phyloP scores from a whole-genome alignment of 2,329 filamentous ascomycete genomes.

The Stagonosporopsis vannaccii region DNA sequence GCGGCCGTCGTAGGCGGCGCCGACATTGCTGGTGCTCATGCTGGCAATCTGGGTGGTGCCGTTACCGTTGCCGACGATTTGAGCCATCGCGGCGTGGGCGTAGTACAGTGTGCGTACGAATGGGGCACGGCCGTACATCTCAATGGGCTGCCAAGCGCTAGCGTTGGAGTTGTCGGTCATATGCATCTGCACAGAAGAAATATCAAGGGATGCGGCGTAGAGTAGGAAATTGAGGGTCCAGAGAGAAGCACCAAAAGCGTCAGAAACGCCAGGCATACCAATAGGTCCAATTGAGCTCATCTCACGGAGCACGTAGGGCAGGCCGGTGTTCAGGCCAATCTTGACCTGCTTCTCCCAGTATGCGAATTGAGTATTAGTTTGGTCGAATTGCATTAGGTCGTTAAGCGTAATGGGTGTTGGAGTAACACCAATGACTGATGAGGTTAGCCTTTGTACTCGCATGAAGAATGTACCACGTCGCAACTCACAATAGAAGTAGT shows the following conservation, averaged over 20 bases:
- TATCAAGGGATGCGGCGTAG: slow-evolving; percentile 57
- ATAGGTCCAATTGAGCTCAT: slow-evolving; percentile 61
- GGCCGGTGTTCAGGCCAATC: slow-evolving; percentile 51
- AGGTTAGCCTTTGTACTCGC: slow-evolving; percentile 22
- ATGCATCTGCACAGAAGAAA: slow-evolving; percentile 60
- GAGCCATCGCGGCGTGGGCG: slow-evolving; percentile 59
- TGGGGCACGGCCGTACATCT: slow-evolving; percentile 49
- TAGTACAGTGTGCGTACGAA: slow-evolving; percentile 61
- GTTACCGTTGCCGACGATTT: slow-evolving; percentile 57
- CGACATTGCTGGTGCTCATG: slow-evolving; percentile 40
- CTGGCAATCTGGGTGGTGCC: slow-evolving; percentile 55
- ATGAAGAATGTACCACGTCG: background rate
- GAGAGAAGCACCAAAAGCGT: slow-evolving; percentile 59
- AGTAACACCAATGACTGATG: slow-evolving; percentile 55
- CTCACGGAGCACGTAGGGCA: slow-evolving; percentile 60
- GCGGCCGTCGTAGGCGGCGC: slow-evolving; percentile 50
- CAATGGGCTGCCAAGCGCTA: slow-evolving; percentile 58
- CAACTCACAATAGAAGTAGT: slow-evolving; percentile 59
- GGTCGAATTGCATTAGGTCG: slow-evolving; percentile 55
- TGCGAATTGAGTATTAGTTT: slow-evolving; percentile 57
- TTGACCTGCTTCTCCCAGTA: slow-evolving; percentile 56
- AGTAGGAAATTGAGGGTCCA: slow-evolving; percentile 63
- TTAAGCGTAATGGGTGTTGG: slow-evolving; percentile 53
- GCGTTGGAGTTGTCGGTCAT: slow-evolving; percentile 63
- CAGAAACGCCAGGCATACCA: slow-evolving; percentile 55